Conservation (phyloP, 1,284 basidiomycete genomes). For the Irpex lacteus region DNA sequence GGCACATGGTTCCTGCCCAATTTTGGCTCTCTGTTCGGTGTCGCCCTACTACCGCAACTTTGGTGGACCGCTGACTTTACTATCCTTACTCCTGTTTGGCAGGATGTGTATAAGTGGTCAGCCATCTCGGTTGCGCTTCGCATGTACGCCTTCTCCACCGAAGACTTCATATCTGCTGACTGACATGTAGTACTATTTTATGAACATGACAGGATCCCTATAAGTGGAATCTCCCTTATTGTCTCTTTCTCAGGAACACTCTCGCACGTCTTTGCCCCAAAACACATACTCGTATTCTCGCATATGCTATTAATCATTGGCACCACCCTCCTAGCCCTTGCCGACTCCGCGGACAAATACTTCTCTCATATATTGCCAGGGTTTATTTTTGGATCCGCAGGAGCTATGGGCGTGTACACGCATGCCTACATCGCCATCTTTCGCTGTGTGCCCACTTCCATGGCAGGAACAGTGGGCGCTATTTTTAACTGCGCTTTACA, state of each 20-base stretch:
- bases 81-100: constrained; percentile 38
- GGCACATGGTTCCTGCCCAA: constrained; percentile 42
- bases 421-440: constrained; percentile 48
- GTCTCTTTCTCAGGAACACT: constrained; percentile 39
- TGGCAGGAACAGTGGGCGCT: constrained; percentile 53
- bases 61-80: constrained; percentile 40
- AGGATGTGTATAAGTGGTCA: constrained; percentile 37
- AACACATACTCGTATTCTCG: constrained; percentile 43
- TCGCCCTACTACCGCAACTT: constrained; percentile 39
- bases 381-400: constrained; percentile 43
- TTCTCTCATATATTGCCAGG: constrained; percentile 49
- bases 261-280: constrained; percentile 35
- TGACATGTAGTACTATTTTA: background rate
- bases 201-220: constrained; percentile 34
- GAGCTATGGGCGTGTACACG: constrained; percentile 32
- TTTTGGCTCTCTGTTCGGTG: constrained; percentile 37
- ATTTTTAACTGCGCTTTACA: constrained; percentile 55
- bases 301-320: constrained; percentile 35
- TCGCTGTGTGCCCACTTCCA: constrained; percentile 40
- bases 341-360: constrained; percentile 38
- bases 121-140: constrained; percentile 37
- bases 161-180: background rate
- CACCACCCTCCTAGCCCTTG: constrained; percentile 41
- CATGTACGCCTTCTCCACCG: constrained; percentile 26
- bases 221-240: constrained; percentile 36